Evolutionary conservation across 495 filamentous ascomycete species (phyloP).

Genomic region (Podospora fimiseda): DNA sequence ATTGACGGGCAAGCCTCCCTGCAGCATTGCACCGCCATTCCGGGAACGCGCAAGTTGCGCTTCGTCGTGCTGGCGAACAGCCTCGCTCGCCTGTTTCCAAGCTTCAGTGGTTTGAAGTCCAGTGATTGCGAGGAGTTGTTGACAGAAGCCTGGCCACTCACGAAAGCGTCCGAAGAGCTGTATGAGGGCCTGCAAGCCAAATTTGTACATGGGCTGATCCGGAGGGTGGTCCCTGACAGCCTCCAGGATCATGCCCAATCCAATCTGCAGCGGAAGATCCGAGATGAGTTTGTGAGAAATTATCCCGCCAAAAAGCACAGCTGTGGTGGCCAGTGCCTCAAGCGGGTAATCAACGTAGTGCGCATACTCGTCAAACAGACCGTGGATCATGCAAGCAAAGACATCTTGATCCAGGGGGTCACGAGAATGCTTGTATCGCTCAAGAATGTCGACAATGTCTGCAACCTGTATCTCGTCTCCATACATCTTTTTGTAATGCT

Average conservation of each 20-base stretch:
- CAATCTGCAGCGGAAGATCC: constrained; percentile 83
- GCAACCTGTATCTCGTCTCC: constrained; percentile 75
- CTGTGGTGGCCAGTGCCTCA: constrained; percentile 88
- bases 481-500: constrained; percentile 95
- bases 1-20: constrained; percentile 7
- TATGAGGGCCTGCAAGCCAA: constrained; percentile 92
- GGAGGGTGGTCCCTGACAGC: constrained; percentile 76
- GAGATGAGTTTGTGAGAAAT: constrained; percentile 88
- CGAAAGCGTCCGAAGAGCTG: constrained; percentile 74
- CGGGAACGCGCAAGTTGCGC: constrained; percentile 34
- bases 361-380: constrained; percentile 93
- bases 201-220: constrained; percentile 92
- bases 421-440: constrained; percentile 75
- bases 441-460: constrained; percentile 72
- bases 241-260: constrained; percentile 91
- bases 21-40: constrained; percentile 32
- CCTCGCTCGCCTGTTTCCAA: constrained; percentile 73
- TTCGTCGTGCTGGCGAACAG: constrained; percentile 59
- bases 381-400: constrained; percentile 98
- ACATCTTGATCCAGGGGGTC: constrained; percentile 83
- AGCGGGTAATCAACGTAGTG: constrained; percentile 92
- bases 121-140: constrained; percentile 70
- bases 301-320: constrained; percentile 93
- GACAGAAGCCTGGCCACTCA: constrained; percentile 90
- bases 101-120: constrained; percentile 78